Base-by-base conservation (phyloP, 2,329 filamentous ascomycete species). In the Colletotrichum phormii region DNA sequence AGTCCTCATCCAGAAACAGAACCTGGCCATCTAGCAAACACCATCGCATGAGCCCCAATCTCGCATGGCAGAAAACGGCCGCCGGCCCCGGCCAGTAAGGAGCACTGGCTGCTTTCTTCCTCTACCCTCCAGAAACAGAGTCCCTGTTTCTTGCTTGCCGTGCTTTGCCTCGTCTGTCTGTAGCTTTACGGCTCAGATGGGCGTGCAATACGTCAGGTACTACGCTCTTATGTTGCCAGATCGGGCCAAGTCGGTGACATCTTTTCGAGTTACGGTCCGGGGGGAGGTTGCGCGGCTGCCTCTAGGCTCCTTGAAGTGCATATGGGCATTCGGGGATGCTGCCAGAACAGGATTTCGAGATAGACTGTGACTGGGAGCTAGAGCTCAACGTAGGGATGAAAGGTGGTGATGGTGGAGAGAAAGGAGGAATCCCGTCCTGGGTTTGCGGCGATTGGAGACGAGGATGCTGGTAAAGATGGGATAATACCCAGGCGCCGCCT, bases 271-370 rank as follows among this genome's bases (percentile, higher is more conserved):
- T 24, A 33, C 24, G 5, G n/a, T 35, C 57, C 42, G 29, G 12
- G 58, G 58, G 58, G 55, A 37, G 49, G 26, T 53, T 22, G 42
- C 37, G 15, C 12, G 37, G 13, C 15, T 42, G 37, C 6, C 15
- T 42, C 37, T 15, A 18, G 13, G 18, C 42, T 22, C 42, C 24
- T 13, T 26, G 11, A 58, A 51, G 35, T 2, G 55, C 55, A 67
- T 31, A 31, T 26, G 11, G 5, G 3, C 13, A 49, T 49, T 49
- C 18, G 42, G 42, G 42, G 12, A 6, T 8, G 13, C 11, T 54
- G 42, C 59, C 46, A 22, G 58, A 68, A 72, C 65, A 64, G 15
- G 59, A 69, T 53, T 63, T 68, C n/a, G n/a, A 49, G 42, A 60
- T 5, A 29, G 26, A 26, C 12, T 15, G 4, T 46, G 42, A 3